Evolutionary conservation across 345 rosid species (phyloP), one percentile per base, ranked within the genome.

Genomic region (Psidium friedrichsthalianum): DNA sequence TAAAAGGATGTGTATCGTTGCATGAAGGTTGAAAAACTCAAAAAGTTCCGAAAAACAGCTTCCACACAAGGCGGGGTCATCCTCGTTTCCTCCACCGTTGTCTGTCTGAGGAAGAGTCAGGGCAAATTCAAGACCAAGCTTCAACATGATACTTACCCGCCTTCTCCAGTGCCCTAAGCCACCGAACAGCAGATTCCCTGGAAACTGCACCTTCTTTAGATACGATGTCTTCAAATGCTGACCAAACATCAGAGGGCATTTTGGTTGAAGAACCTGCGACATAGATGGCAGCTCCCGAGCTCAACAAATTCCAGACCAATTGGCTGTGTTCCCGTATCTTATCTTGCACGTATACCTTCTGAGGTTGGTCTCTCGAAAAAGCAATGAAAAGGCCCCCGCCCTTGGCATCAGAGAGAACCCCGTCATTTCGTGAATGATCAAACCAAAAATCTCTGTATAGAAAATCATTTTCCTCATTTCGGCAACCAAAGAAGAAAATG

Each of bases 191-290:
- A 25, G 90, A 80, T 82, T 92, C 98, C 89, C 74, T 93, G 6
- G 98, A 82, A 86, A 91, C 90, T 44, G 92, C 95, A 83, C 93
- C 89, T 88, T 93, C 98, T 87, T 93, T 88, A 11, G 92, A 85
- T 83, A 95, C 88, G 82, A 95, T 89, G 27, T 95, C 98, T 89
- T 97, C 96, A 14, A 97, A 92, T 5, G 94, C 93, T 8, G 91
- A 87, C 96, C 93, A 87, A 53, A 96, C 96, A 87, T 97, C 96
- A 2, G 92, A 82, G 11, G 98, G 98, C 99, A 97, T 97, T 89
- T 96, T 96, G 51, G 98, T 96, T 22, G 99, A 92, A 7, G 99
- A 96, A 29, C 99, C 98, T 0, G 98, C 98, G 25, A 97, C 91
- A 56, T 96, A 97, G 56, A 97, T 58, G 1, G 96, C 90, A 53